Conservation (phyloP, 306 rosid species). For the Canavalia gladiata region DNA sequence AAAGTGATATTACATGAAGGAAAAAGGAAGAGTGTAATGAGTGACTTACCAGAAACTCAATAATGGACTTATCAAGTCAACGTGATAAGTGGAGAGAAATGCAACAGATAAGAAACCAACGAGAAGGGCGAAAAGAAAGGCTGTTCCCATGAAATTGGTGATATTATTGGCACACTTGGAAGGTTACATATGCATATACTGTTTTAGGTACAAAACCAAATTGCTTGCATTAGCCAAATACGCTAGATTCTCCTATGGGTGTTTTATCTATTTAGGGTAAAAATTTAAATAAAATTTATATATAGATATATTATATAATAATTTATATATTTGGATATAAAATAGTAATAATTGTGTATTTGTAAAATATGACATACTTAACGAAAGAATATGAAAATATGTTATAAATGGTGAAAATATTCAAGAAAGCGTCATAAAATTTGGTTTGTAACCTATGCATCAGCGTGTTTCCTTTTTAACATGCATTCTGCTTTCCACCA, state of each 20-base stretch:
- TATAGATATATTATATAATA: too few species aligned
- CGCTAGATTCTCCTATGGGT: constrained; percentile 77
- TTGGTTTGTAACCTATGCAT: too few species aligned
- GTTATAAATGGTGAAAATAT: too few species aligned
- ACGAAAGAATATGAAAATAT: too few species aligned
- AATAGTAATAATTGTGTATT: too few species aligned
- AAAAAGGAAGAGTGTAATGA: neutral
- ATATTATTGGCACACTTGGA: constrained; percentile 85
- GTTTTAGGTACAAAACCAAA: constrained; percentile 70
- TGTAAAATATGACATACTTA: too few species aligned
- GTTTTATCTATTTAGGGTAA: too few species aligned
- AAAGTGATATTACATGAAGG: constrained; percentile 24
- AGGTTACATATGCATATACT: constrained; percentile 87
- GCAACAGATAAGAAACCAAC: constrained; percentile 95
- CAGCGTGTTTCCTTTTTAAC: too few species aligned
- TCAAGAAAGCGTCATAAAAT: too few species aligned
- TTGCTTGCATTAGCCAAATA: constrained; percentile 95
- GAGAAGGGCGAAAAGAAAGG: constrained; percentile 93
- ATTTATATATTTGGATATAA: too few species aligned
- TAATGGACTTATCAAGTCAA: constrained; percentile 85
- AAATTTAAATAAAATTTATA: too few species aligned
- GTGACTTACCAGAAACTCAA: constrained; percentile 77
- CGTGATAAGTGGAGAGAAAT: constrained; percentile 78
- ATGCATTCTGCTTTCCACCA: too few species aligned
- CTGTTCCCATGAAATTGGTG: constrained; percentile 96